These are phyloP conservation scores for Chaetoceros muelleri DNA, from an alignment of 108 stramenopile species.

Conservation along the genomic window DNA sequence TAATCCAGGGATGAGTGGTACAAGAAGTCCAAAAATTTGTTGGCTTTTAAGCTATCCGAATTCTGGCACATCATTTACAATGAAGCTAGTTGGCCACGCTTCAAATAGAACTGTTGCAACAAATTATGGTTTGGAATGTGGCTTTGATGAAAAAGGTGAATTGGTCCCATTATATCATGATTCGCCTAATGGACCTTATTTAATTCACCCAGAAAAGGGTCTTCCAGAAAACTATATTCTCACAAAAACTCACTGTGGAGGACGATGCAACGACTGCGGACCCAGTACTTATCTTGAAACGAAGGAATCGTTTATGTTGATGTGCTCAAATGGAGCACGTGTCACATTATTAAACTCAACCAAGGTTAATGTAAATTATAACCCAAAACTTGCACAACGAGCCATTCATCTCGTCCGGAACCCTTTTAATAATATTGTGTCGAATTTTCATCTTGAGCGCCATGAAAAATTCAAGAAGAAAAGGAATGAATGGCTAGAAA, in stretches of 20 bases:
- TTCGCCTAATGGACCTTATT: slow-evolving; percentile 30
- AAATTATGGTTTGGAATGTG: slow-evolving; percentile 51
- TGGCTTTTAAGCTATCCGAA: slow-evolving; percentile 64
- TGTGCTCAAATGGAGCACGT: slow-evolving; percentile 14
- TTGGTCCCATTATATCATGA: slow-evolving; percentile 17
- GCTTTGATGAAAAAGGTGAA: slow-evolving; percentile 1
- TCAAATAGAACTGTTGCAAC: slow-evolving; percentile 41
- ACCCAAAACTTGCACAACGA: slow-evolving; percentile 8
- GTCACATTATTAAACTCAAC: slow-evolving; percentile 5
- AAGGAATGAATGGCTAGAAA: slow-evolving; percentile 12
- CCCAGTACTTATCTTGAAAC: slow-evolving; percentile 36
- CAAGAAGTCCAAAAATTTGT: slow-evolving; percentile 6
- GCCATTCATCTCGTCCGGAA: slow-evolving; percentile 52
- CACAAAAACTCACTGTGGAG: slow-evolving; percentile 71
- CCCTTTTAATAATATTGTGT: slow-evolving; percentile 59
- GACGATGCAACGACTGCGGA: slow-evolving; percentile 28
- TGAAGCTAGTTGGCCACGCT: slow-evolving; percentile 33
- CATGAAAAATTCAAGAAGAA: slow-evolving; percentile 12
- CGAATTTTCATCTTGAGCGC: slow-evolving; percentile 53
- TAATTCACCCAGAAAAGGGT: slow-evolving; percentile 10
- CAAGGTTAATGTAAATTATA: slow-evolving; percentile 7
- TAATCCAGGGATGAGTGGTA: too few relatives aligned
- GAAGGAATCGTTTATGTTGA: slow-evolving; percentile 19
- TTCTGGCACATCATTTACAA: slow-evolving; percentile 64
- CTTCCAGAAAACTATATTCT: slow-evolving; percentile 27